These are phyloP conservation scores for Lathyrus oleraceus DNA, from an alignment of 306 rosid genomes.

Conservation along the genomic window DNA sequence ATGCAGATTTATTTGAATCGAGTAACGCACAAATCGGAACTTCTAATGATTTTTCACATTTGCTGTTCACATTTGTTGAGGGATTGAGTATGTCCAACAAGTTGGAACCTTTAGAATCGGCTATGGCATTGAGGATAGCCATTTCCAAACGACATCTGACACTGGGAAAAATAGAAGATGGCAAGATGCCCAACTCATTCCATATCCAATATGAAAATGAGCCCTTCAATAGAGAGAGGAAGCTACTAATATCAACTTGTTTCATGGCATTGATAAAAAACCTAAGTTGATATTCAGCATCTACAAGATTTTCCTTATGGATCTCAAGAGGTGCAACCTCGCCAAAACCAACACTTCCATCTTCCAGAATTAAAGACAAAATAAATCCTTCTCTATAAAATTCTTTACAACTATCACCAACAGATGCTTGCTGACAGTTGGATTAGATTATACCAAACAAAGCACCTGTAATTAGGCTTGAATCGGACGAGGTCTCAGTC, in stretches of 20 bases:
- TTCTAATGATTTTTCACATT: conserved; percentile 40
- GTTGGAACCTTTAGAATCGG: conserved; percentile 58
- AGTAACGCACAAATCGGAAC: conserved; percentile 78
- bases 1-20: conserved; percentile 66
- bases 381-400: no score
- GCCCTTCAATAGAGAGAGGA: no score
- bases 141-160: conserved; percentile 98
- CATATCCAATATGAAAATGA: no score
- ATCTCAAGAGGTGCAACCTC: conserved; percentile 93
- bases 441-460: conserved; percentile 64
- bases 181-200: conserved; percentile 82
- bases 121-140: conserved; percentile 91
- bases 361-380: conserved; percentile 78
- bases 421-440: no score
- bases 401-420: no score
- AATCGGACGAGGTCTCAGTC: conserved; percentile 17
- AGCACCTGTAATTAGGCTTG: conserved; percentile 62
- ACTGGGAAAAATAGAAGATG: conserved; percentile 81
- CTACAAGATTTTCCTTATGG: conserved; percentile 64
- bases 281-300: conserved; percentile 86
- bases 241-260: no score
- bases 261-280: conserved; percentile 65
- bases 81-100: conserved; percentile 59
- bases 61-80: conserved; percentile 40
- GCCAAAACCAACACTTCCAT: conserved; percentile 84